Evolutionary conservation across 352 stramenopile species (phyloP).

Genomic region (Plasmopara viticola): DNA sequence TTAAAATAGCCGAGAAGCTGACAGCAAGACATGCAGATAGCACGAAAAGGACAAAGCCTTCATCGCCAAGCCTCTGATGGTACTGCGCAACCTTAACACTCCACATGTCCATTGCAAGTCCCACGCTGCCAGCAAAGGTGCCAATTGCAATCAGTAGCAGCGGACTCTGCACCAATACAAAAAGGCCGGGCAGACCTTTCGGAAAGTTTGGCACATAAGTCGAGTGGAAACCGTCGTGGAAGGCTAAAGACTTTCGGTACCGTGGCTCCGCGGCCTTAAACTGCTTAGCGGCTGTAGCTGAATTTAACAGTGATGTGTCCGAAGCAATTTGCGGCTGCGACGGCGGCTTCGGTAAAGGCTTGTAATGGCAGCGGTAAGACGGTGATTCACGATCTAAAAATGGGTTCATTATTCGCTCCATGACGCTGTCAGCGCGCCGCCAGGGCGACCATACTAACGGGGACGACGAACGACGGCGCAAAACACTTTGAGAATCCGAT

Average conservation of each 20-base stretch:
- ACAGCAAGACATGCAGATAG: constrained; percentile 43
- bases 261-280: constrained; percentile 6
- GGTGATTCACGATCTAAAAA: constrained; percentile 48
- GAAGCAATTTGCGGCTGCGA: constrained; percentile 7
- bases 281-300: constrained; percentile 6
- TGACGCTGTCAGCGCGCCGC: constrained; percentile 49
- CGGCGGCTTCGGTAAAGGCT: constrained; percentile 11
- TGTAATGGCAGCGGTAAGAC: constrained; percentile 15
- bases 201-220: constrained; percentile 69
- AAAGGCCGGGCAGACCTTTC: constrained; percentile 41
- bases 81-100: constrained; percentile 56
- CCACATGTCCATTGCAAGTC: constrained; percentile 60
- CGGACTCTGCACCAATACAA: constrained; percentile 69
- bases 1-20: constrained; percentile 41
- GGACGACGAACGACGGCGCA: constrained; percentile 21
- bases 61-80: constrained; percentile 45
- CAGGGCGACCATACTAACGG: constrained; percentile 21
- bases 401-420: constrained; percentile 74
- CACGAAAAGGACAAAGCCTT: constrained; percentile 54
- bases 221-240: constrained; percentile 69
- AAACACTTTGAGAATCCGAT: constrained; percentile 3
- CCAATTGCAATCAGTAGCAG: constrained; percentile 61
- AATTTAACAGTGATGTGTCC: neutral
- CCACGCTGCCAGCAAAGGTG: constrained; percentile 57
- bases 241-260: constrained; percentile 51